Conservation (phyloP, 768 basidiomycete genomes). For the Imleria badia region DNA sequence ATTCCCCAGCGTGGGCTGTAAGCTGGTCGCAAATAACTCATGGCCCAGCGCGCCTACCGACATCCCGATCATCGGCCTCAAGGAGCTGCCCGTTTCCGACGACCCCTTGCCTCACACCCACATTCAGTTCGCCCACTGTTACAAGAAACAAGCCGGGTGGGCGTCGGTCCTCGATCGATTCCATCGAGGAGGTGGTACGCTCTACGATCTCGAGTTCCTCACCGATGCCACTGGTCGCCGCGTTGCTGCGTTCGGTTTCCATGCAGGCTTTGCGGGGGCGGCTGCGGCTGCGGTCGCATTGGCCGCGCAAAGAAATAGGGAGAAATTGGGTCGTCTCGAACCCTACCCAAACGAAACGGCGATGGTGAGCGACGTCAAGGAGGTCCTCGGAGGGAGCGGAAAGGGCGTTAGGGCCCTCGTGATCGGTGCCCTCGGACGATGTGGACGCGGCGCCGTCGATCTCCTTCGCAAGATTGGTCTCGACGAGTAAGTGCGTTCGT, state of each 20-base stretch:
- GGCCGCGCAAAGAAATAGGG: conserved; percentile 61
- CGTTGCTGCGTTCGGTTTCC: conserved; percentile 97
- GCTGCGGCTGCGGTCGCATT: conserved; percentile 86
- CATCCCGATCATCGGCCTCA: conserved; percentile 89
- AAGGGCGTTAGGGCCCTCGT: conserved; percentile 84
- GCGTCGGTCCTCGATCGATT: conserved; percentile 82
- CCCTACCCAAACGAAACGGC: conserved; percentile 83
- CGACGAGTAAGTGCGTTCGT: conserved; percentile 64
- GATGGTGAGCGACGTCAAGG: conserved; percentile 77
- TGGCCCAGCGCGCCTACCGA: conserved; percentile 81
- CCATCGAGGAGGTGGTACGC: conserved; percentile 72
- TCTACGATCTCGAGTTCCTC: conserved; percentile 97
- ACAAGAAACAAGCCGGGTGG: conserved; percentile 96
- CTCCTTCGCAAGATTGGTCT: conserved; percentile 96
- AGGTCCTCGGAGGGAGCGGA: conserved; percentile 61
- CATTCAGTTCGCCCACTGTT: conserved; percentile 98
- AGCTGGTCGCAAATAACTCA: conserved; percentile 79
- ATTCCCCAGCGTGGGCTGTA: conserved; percentile 76
- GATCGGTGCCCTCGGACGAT: conserved; percentile 93
- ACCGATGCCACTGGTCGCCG: conserved; percentile 81
- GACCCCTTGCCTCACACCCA: conserved; percentile 90
- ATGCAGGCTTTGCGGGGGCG: conserved; percentile 98
- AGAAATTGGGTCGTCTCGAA: conserved; percentile 63
- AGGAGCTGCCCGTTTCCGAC: conserved; percentile 86
- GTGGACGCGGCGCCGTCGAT: conserved; percentile 93